Percentiles rank a stretch among this genome's conserved stretches.
phyloP scores from a whole-genome alignment of 148 eudicot genomes.

The Pouteria glomerata region DNA sequence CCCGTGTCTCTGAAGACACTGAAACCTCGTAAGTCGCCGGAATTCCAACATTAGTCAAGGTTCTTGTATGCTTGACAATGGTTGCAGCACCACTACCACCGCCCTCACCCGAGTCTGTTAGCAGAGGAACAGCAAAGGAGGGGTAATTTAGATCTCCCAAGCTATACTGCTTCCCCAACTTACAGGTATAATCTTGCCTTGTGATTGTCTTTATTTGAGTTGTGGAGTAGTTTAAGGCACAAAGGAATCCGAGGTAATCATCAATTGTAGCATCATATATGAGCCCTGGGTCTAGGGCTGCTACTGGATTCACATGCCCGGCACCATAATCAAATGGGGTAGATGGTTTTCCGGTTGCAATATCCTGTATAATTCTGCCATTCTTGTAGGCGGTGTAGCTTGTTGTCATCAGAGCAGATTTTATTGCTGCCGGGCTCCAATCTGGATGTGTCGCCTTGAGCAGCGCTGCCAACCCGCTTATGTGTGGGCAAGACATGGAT shows the following conservation, averaged over 20 bases:
- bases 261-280: constrained; percentile 53
- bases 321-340: constrained; percentile 75
- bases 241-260: constrained; percentile 66
- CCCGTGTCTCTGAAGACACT: constrained; percentile 32
- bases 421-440: constrained; percentile 86
- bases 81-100: constrained; percentile 38
- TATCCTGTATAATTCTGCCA: constrained; percentile 49
- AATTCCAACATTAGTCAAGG: constrained; percentile 69
- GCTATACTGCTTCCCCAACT: constrained; percentile 36
- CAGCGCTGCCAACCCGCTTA: constrained; percentile 77
- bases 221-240: constrained; percentile 66
- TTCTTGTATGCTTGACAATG: constrained; percentile 53
- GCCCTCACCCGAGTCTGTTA: constrained; percentile 43
- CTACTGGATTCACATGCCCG: constrained; percentile 67
- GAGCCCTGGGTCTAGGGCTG: constrained; percentile 81
- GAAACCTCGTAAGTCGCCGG: constrained; percentile 70
- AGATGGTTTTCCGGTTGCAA: constrained; percentile 51
- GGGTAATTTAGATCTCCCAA: constrained; percentile 70
- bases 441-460: constrained; percentile 64
- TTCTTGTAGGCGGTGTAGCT: constrained; percentile 57
- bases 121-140: constrained; percentile 59
- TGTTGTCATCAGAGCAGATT: constrained; percentile 84
- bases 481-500: constrained; percentile 91
- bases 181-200: constrained; percentile 33
- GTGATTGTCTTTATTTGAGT: constrained; percentile 37